phyloP scores from a whole-genome alignment of 768 basidiomycete genomes.

The Auricularia cornea region DNA sequence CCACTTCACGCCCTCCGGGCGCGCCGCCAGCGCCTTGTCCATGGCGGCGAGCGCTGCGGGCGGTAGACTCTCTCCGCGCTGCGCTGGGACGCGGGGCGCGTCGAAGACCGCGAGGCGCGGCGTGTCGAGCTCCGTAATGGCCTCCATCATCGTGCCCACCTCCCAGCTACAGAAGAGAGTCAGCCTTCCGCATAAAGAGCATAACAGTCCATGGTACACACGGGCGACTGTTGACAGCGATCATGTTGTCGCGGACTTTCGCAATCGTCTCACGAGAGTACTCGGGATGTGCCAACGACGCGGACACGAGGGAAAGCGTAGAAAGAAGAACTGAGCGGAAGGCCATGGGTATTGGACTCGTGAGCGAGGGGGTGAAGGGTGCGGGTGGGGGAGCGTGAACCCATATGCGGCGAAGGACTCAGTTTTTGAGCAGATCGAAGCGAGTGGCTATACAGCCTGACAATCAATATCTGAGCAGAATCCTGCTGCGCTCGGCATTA shows the following conservation, averaged over 20 bases:
- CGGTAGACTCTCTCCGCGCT: not conserved
- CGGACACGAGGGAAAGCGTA: not conserved
- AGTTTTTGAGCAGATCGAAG: not conserved
- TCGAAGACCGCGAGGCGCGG: slow-evolving; percentile 15
- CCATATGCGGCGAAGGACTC: too few species aligned
- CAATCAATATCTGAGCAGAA: too few species aligned
- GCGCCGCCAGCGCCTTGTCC: not conserved
- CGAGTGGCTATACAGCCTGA: too few species aligned
- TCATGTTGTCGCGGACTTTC: not conserved
- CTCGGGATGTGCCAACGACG: not conserved
- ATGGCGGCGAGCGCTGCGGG: not conserved
- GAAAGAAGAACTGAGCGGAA: not conserved
- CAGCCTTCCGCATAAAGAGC: too few species aligned
- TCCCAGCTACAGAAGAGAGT: slow-evolving; percentile 10
- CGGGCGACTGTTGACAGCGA: not conserved
- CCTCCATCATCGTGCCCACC: slow-evolving; percentile 14
- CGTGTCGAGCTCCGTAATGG: slow-evolving; percentile 19
- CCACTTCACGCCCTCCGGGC: not conserved
- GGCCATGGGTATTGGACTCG: not conserved
- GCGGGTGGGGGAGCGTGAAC: not conserved
- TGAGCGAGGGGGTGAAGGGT: not conserved
- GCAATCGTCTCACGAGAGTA: not conserved
- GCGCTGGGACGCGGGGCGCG: not conserved
- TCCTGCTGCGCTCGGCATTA: too few species aligned
- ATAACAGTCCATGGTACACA: not conserved